Base-by-base conservation (phyloP, 192 early-diverging fungal genomes). In the Spizellomyces punctatus region DNA sequence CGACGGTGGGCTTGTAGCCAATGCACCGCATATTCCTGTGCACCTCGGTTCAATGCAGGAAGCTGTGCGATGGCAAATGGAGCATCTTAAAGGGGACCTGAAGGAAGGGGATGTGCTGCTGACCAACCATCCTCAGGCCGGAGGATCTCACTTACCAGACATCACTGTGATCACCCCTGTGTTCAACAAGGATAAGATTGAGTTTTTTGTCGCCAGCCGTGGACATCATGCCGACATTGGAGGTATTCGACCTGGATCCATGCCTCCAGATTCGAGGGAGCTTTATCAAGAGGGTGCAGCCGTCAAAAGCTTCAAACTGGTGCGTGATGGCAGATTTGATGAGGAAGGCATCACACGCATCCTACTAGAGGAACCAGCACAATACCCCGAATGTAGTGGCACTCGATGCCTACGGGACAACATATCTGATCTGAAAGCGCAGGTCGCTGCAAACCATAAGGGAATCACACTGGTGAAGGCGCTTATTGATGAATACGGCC, bases 161-260 rank as follows among this genome's bases (percentile, higher is more conserved):
- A 99, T 99, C 46, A 96, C 95, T 5, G 86, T 99, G 46, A 96
- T 99, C 55, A 96, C 97, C 4, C 95, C 95, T 0, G 95, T 99
- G 16, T 99, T 98, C 64, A 74, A 88, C 68, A 67, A 89, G 46
- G 89, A 86, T 6, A 62, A 87, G 45, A 88, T 94, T 73, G 89
- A 93, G 7, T 98, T 98, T 75, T 99, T 96, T 85, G 94, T 98
- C 8, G 97, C 97, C 0, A 94, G 91, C 36, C 86, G 97, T 50
- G 83, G 93, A 4, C 95, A 96, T 75, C 94, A 96, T 75, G 91
- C 94, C 5, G 96, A 99, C 67, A 96, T 99, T 86, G 96, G 96
- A 21, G 64, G 54, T 8, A 81, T 82, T 16, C 72, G 72, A 21
- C 74, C 84, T 42, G 85, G 85, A 19, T 75, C 71, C 46, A 96